These are phyloP conservation scores for Termitomyces sp. DNA, from an alignment of 768 basidiomycete species.

Conservation along the genomic window DNA sequence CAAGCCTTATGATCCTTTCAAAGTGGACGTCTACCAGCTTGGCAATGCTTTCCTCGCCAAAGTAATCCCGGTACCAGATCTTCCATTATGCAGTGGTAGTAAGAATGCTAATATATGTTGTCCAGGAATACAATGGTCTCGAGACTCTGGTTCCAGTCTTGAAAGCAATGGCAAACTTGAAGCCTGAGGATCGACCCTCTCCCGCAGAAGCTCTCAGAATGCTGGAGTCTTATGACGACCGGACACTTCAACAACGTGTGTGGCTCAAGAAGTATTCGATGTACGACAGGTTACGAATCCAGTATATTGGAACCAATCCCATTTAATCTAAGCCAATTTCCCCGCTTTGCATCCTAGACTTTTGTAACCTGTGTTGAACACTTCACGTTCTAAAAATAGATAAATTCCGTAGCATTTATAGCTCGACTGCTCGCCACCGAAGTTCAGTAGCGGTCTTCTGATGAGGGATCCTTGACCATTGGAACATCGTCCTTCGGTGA, in stretches of 20 bases:
- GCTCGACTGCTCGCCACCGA: too few relatives aligned
- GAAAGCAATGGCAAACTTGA: constrained; percentile 5
- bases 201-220: neutral
- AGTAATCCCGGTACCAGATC: neutral
- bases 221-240: neutral
- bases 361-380: too few relatives aligned
- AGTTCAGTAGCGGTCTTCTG: too few relatives aligned
- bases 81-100: neutral
- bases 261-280: neutral
- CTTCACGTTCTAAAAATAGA: too few relatives aligned
- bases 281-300: neutral
- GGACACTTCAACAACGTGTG: neutral
- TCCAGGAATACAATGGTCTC: constrained; percentile 10
- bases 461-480: too few relatives aligned
- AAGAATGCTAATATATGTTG: neutral
- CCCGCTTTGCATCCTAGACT: too few relatives aligned
- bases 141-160: neutral
- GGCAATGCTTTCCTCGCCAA: neutral
- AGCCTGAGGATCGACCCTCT: constrained; percentile 7
- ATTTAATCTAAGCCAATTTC: neutral
- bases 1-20: constrained; percentile 8
- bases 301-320: neutral
- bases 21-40: constrained; percentile 6
- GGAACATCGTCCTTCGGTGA: too few relatives aligned
- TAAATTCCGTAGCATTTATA: too few relatives aligned